Evolutionary conservation across 805 yeast genomes (phyloP), one percentile per base, ranked within the genome.

Genomic region (Pichia insulana): DNA sequence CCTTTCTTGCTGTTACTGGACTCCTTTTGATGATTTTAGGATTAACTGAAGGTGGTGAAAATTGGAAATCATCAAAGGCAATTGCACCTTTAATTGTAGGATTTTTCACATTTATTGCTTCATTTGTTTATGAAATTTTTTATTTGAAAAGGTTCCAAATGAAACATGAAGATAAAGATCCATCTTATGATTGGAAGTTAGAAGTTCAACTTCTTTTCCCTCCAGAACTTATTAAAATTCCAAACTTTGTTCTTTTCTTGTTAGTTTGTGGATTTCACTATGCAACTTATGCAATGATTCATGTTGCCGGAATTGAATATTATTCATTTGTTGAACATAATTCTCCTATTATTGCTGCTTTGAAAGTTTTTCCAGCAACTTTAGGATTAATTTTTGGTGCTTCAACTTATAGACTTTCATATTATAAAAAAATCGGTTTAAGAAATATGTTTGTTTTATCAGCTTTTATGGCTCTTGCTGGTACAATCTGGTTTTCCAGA

Each of bases 1-100:
- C 62, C 0, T 7, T 54, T 1, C 11, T 62, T 12, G 44, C 68
- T 11, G 62, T 70, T 17, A 38, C 50, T 15, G 72, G 71, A 0
- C 47, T 59, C 4, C 34, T 69, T 3, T 49, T 71, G 31, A 47
- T 69, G 2, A 68, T 70, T 22, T 57, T 66, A 8, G 77, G 73
- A 0, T 55, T 71, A 35, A 69, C 71, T 0, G 68, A 69, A 47
- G 73, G 71, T 18, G 74, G 74, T 19, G 61, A 59, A 6, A 52
- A 54, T 0, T 71, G 76, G 75, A 54, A 55, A 3, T 42, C 57
- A 1, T 67, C 74, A 1, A 51, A 56, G n/a, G 65, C 68, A 1
- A 69, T 69, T 45, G 69, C 68, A 13, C 63, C 74, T 0, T 44
- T 71, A 1, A 54, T 64, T 2, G 43, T 71, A 39, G 75, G 74